Evolutionary conservation across 257 asterid genomes (phyloP).

Genomic region (Solanum habrochaites): DNA sequence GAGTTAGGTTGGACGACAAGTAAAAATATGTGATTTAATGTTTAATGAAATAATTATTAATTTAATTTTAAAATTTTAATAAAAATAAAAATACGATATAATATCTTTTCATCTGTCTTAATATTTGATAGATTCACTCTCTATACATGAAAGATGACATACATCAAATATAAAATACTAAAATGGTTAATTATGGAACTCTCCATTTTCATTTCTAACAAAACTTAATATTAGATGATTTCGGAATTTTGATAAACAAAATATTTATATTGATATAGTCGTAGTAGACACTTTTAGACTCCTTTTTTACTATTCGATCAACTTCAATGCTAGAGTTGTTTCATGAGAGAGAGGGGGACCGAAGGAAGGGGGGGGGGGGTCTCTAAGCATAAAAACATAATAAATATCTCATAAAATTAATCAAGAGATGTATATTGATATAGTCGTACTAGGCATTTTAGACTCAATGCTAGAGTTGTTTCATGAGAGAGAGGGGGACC

Average conservation of each 20-base stretch:
- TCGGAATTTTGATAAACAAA: not conserved
- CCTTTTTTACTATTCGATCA: not conserved
- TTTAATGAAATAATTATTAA: not conserved
- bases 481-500: too few relatives aligned
- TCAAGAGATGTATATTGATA: not conserved
- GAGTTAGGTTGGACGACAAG: not conserved
- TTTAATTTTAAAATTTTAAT: too few relatives aligned
- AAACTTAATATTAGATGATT: not conserved
- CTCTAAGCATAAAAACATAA: not conserved
- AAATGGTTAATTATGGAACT: not conserved
- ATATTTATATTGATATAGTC: not conserved
- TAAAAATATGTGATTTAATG: not conserved
- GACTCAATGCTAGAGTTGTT: too few relatives aligned
- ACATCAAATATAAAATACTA: not conserved
- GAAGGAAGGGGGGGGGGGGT: fast-evolving
- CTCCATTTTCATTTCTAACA: not conserved
- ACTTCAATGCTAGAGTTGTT: not conserved
- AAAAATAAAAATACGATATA: too few relatives aligned
- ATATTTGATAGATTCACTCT: not conserved
- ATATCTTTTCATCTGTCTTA: too few relatives aligned
- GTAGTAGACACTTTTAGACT: not conserved
- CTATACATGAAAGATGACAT: not conserved
- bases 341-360: not conserved
- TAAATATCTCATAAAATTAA: not conserved
- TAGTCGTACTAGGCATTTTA: too few relatives aligned